These are phyloP conservation scores for Irpex sp. DNA, from an alignment of 1,284 basidiomycete genomes.

Conservation along the genomic window DNA sequence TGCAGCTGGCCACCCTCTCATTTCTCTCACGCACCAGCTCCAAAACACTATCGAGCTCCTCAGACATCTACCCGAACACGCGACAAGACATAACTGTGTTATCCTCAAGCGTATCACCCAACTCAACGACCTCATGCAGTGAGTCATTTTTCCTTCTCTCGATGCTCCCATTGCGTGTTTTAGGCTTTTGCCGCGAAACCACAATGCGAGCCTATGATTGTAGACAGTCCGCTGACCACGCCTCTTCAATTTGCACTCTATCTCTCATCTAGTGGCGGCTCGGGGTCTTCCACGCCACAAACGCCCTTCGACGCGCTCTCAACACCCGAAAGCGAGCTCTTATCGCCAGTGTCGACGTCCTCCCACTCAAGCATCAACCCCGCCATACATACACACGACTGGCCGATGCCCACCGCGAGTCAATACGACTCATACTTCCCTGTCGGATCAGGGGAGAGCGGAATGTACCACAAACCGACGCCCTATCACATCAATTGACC, in stretches of 20 bases:
- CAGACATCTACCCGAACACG: slow-evolving; percentile 58
- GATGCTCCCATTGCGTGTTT: slow-evolving; percentile 5
- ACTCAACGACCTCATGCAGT: slow-evolving; percentile 65
- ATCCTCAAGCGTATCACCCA: slow-evolving; percentile 60
- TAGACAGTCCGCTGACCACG: slow-evolving; percentile 9
- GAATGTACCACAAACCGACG: slow-evolving; percentile 23
- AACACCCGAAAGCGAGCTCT: slow-evolving; percentile 61
- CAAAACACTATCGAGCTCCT: slow-evolving; percentile 53
- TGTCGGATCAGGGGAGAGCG: slow-evolving; percentile 32
- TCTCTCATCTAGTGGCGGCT: slow-evolving; percentile 13
- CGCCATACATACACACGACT: slow-evolving; percentile 32
- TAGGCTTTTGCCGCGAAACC: slow-evolving; percentile 18
- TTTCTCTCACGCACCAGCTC: slow-evolving; percentile 61
- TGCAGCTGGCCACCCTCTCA: slow-evolving; percentile 51
- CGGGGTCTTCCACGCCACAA: slow-evolving; percentile 14
- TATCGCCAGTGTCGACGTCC: slow-evolving; percentile 66
- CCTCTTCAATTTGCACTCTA: neutral
- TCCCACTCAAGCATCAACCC: slow-evolving; percentile 40
- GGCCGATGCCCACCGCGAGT: slow-evolving; percentile 44
- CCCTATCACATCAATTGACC: slow-evolving; percentile 26
- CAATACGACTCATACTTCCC: slow-evolving; percentile 72
- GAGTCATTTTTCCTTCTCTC: slow-evolving; percentile 29
- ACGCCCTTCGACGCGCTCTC: slow-evolving; percentile 40
- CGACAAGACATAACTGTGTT: slow-evolving; percentile 47
- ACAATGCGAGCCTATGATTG: slow-evolving; percentile 10